Evolutionary conservation across 1,284 basidiomycete genomes (phyloP).

Genomic region (Pterulicium gracile): DNA sequence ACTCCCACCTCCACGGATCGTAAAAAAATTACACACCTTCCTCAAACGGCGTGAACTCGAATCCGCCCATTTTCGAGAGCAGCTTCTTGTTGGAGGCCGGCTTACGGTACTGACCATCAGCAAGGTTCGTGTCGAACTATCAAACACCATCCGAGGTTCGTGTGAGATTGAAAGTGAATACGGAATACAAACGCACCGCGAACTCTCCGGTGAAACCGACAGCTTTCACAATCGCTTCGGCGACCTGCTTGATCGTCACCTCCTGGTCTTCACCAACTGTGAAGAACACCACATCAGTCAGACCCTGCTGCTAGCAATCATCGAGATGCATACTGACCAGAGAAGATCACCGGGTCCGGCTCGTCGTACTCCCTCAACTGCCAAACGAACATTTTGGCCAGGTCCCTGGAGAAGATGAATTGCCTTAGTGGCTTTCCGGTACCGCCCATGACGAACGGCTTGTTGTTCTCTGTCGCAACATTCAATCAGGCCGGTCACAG

Average conservation of each 20-base stretch:
- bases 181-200: conserved; percentile 31
- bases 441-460: conserved; percentile 75
- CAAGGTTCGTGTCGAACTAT: conserved; percentile 56
- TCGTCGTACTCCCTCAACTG: conserved; percentile 79
- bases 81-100: conserved; percentile 88
- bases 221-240: conserved; percentile 75
- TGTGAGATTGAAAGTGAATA: not conserved
- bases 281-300: conserved; percentile 3
- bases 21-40: conserved; percentile 40
- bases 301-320: not conserved
- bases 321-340: conserved; percentile 33
- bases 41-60: conserved; percentile 81
- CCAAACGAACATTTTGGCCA: conserved; percentile 91
- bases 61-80: conserved; percentile 54
- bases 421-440: conserved; percentile 83
- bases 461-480: conserved; percentile 48
- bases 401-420: conserved; percentile 89
- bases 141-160: too few relatives aligned
- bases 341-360: conserved; percentile 83
- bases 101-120: conserved; percentile 88
- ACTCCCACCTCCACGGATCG: too few relatives aligned
- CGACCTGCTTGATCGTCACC: conserved; percentile 78
- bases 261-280: conserved; percentile 85
- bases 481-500: conserved; percentile 2
- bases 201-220: conserved; percentile 69